phyloP scores from a whole-genome alignment of 345 rosid genomes.

The Odontarrhena argentea region DNA sequence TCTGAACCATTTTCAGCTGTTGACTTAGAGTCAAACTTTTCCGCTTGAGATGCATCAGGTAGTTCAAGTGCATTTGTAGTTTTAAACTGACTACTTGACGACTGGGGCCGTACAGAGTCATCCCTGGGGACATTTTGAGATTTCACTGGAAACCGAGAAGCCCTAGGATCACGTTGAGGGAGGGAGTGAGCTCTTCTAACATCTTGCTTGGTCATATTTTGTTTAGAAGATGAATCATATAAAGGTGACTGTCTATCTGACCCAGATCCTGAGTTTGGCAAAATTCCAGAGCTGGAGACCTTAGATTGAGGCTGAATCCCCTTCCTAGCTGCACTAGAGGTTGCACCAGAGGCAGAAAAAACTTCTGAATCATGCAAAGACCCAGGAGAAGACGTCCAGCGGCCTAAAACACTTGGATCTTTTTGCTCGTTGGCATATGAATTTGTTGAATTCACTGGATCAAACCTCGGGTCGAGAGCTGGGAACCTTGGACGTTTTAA shows the following conservation, averaged over 20 bases:
- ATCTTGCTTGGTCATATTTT: constrained; percentile 41
- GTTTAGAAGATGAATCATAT: constrained; percentile 58
- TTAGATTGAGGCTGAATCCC: constrained; percentile 50
- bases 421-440: constrained; percentile 58
- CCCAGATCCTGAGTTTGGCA: constrained; percentile 47
- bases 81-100: constrained; percentile 42
- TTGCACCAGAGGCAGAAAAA: constrained; percentile 49
- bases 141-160: constrained; percentile 52
- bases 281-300: constrained; percentile 46
- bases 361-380: constrained; percentile 50
- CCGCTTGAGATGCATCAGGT: constrained; percentile 47
- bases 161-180: constrained; percentile 54
- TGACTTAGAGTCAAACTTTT: constrained; percentile 45
- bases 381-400: constrained; percentile 47
- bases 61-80: constrained; percentile 40
- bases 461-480: constrained; percentile 50
- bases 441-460: constrained; percentile 49
- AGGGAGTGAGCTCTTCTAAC: constrained; percentile 43
- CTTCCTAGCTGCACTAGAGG: constrained; percentile 53
- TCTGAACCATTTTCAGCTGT: constrained; percentile 44
- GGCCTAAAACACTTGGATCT: constrained; percentile 48
- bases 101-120: constrained; percentile 39
- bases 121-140: constrained; percentile 40
- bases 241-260: constrained; percentile 51
- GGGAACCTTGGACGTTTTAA: constrained; percentile 47